Conservation (phyloP, 2,329 filamentous ascomycete species). For the Chalara sp. region DNA sequence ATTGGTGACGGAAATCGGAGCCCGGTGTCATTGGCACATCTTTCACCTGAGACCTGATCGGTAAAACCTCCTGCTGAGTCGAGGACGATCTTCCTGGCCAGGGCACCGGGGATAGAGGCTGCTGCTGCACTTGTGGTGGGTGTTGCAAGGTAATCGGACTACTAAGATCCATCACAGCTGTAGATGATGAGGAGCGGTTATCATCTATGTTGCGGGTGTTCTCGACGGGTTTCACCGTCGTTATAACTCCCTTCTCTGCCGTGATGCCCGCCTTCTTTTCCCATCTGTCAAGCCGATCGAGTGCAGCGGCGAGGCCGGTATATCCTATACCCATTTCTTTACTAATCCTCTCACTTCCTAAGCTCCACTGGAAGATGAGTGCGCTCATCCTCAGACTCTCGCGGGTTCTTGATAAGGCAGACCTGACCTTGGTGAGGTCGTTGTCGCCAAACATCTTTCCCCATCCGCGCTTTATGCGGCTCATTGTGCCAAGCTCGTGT, state of each 20-base stretch:
- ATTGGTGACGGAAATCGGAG: slow-evolving; percentile 3
- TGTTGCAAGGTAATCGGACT: too few relatives aligned
- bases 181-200: too few relatives aligned
- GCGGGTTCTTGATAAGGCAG: slow-evolving; percentile 48
- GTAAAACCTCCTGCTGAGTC: slow-evolving; percentile 6
- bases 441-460: slow-evolving; percentile 56
- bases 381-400: slow-evolving; percentile 59
- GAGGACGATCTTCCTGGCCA: slow-evolving; percentile 13
- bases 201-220: too few relatives aligned
- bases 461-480: slow-evolving; percentile 42
- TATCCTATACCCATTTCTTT: slow-evolving; percentile 59
- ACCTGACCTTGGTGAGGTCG: slow-evolving; percentile 53
- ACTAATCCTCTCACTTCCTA: slow-evolving; percentile 52
- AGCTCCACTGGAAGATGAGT: slow-evolving; percentile 58
- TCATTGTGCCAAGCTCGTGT: slow-evolving; percentile 14
- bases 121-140: slow-evolving; percentile 10
- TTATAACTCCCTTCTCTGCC: too few relatives aligned
- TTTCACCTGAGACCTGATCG: slow-evolving; percentile 1
- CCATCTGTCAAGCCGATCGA: slow-evolving; percentile 40
- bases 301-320: slow-evolving; percentile 57
- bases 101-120: slow-evolving; percentile 1
- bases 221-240: too few relatives aligned
- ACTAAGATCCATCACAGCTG: too few relatives aligned
- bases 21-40: background rate
- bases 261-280: too few relatives aligned